A percentile compares a stretch with the other conserved stretches of the same genome.
Conservation (phyloP, 2,329 filamentous ascomycete species). For the Arthrobotrys entomopaga region DNA sequence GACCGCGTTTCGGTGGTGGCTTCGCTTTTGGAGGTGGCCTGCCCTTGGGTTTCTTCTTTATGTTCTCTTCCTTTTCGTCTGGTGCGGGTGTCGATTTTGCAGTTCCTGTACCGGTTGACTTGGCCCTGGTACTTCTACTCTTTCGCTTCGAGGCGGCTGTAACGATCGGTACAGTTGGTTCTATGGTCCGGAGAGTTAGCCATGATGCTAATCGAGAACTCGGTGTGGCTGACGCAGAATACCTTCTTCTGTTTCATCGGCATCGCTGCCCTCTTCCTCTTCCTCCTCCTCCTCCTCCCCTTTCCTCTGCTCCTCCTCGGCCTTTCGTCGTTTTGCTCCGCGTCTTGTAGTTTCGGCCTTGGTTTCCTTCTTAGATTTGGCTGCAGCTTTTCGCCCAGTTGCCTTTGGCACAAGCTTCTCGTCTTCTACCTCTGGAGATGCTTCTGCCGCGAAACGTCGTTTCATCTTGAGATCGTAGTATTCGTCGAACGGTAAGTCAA, state of each 20-base stretch:
- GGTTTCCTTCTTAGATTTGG: conserved; percentile 65
- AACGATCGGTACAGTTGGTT: conserved; percentile 32
- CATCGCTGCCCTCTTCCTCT: conserved; percentile 33
- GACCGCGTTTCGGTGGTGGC: conserved; percentile 61
- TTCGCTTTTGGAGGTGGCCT: conserved; percentile 66
- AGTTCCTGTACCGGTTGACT: conserved; percentile 37
- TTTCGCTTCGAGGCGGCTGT: conserved; percentile 33
- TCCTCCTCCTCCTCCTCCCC: conserved; percentile 43
- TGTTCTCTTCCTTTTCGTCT: conserved; percentile 39
- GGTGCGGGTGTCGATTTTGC: conserved; percentile 51
- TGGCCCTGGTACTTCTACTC: conserved; percentile 30
- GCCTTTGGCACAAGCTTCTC: conserved; percentile 27
- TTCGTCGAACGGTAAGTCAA: conserved; percentile 52
- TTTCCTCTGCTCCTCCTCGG: conserved; percentile 58
- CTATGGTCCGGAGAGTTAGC: conserved; percentile 12
- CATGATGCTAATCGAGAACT: not conserved
- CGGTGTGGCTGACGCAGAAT: conserved; percentile 49
- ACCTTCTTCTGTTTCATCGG: conserved; percentile 56
- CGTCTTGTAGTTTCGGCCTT: conserved; percentile 60
- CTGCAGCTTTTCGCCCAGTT: conserved; percentile 65
- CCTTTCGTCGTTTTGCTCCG: conserved; percentile 51
- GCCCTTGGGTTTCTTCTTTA: conserved; percentile 60
- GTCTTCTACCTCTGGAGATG: conserved; percentile 61
- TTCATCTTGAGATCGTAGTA: conserved; percentile 56
- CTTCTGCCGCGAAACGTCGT: conserved; percentile 48